A percentile compares a stretch with the other conserved stretches of the same genome.
Evolutionary conservation across 306 rosid species (phyloP).

Genomic region (Sicyos edulis): DNA sequence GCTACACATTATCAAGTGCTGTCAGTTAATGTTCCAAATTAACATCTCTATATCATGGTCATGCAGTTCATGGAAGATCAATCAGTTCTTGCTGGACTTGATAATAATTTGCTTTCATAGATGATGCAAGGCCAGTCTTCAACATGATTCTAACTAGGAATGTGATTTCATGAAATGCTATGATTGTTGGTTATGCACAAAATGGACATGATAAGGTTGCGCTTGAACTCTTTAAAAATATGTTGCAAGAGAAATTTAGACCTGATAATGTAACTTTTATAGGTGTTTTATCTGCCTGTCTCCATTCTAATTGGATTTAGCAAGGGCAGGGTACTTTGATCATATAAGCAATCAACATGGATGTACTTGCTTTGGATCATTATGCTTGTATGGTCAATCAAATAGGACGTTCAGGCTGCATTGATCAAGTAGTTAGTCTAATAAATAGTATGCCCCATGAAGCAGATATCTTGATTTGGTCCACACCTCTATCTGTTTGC

Average conservation of each 20-base stretch:
- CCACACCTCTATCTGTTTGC: conserved; percentile 26
- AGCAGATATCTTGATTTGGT: conserved; percentile 30
- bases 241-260: conserved; percentile 24
- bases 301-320: conserved; percentile 27
- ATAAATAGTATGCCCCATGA: conserved; percentile 31
- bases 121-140: conserved; percentile 28
- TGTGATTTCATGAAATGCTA: conserved; percentile 32
- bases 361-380: conserved; percentile 31
- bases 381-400: conserved; percentile 34
- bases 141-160: conserved; percentile 24
- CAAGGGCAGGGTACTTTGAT: conserved; percentile 28
- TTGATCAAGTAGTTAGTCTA: conserved; percentile 26
- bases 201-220: conserved; percentile 29
- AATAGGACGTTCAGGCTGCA: conserved; percentile 24
- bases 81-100: conserved; percentile 28
- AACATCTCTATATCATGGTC: conserved; percentile 25
- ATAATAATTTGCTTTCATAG: conserved; percentile 23
- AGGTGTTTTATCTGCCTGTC: conserved; percentile 33
- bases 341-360: conserved; percentile 25
- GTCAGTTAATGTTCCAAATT: conserved; percentile 32
- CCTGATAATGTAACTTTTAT: conserved; percentile 31
- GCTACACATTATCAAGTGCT: conserved; percentile 25
- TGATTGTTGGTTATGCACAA: conserved; percentile 33
- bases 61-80: conserved; percentile 32
- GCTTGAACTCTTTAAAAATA: conserved; percentile 24